Evolutionary conservation across 306 rosid genomes (phyloP), one percentile per base, ranked within the genome.

Genomic region (Oemleria cerasiformis): DNA sequence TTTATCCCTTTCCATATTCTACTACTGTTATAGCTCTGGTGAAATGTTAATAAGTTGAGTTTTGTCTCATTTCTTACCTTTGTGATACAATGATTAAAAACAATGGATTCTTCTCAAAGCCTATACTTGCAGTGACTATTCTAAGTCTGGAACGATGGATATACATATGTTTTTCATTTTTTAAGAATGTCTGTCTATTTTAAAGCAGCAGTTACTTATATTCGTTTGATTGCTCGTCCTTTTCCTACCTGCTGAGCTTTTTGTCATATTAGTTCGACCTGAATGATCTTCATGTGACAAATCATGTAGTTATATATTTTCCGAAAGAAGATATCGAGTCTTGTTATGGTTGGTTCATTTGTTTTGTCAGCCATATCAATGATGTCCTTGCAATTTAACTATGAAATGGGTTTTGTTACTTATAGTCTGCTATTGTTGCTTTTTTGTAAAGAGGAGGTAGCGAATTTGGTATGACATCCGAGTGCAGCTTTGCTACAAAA

Each of bases 41-140:
- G 11, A 30, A 42, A 63, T 71, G 60, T 69, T 69, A 39, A 66
- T 79, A 25, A 50, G 77, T 64, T 36, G 45, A 14, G 19, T 67
- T 53, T 36, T 30, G 14, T 59, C 7, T 15, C 43, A 13, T 34
- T 44, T 5, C 3, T 8, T 30, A 43, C 20, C 48, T 65, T 57
- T 71, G 61, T 48, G 19, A 34, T 16, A 45, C 44, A n/a, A 49
- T 45, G 34, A 53, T 44, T 64, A 21, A 44, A 23, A 44, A 65
- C 57, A 73, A 64, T 17, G 73, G 53, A 60, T 21, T 63, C 38
- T 55, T 54, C 48, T 68, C 38, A n/a, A 45, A 21, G 16, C 65
- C 70, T 60, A 59, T 67, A n/a, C 63, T 47, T 71, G 63, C 48
- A 60, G 15, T 39, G 58, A 54, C 63, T 56, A 44, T 34, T 51